Evolutionary conservation across 2,329 filamentous ascomycete species (phyloP).

Genomic region (Fusarium sp.): DNA sequence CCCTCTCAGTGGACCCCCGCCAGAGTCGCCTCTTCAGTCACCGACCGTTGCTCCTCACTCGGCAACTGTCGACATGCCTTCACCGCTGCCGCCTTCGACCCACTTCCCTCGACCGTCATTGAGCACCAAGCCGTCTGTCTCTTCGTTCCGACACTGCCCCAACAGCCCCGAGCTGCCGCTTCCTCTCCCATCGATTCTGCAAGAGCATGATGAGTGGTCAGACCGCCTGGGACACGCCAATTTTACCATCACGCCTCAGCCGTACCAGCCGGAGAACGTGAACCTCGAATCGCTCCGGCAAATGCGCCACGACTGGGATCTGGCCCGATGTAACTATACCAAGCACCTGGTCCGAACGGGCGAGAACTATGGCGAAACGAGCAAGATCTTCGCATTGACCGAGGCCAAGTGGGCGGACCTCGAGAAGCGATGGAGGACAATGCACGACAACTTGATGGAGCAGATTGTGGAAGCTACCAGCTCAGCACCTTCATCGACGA

Average conservation of each 20-base stretch:
- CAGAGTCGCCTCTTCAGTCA: conserved; percentile 87
- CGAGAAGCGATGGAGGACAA: conserved; percentile 78
- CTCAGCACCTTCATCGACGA: conserved; percentile 42
- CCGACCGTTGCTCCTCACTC: conserved; percentile 76
- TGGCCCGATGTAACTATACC: conserved; percentile 86
- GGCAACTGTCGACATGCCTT: conserved; percentile 53
- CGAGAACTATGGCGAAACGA: conserved; percentile 91
- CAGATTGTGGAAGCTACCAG: conserved; percentile 58
- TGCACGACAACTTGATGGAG: conserved; percentile 74
- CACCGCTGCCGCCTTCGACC: conserved; percentile 61
- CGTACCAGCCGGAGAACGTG: conserved; percentile 76
- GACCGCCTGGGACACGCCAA: conserved; percentile 91
- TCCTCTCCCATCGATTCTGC: conserved; percentile 73
- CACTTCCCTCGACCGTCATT: conserved; percentile 68
- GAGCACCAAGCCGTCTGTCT: conserved; percentile 80
- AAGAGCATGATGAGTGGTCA: conserved; percentile 84
- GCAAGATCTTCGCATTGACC: conserved; percentile 87
- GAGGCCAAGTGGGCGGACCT: conserved; percentile 90
- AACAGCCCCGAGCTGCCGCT: conserved; percentile 68
- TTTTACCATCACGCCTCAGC: conserved; percentile 86
- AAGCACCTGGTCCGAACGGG: conserved; percentile 89
- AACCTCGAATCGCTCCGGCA: conserved; percentile 69
- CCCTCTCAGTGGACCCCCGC: conserved; percentile 64
- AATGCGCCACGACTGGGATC: conserved; percentile 84
- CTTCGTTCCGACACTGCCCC: conserved; percentile 76